These are phyloP conservation scores for Nigrospora oryzae DNA, from an alignment of 2,329 filamentous ascomycete species.

Conservation along the genomic window DNA sequence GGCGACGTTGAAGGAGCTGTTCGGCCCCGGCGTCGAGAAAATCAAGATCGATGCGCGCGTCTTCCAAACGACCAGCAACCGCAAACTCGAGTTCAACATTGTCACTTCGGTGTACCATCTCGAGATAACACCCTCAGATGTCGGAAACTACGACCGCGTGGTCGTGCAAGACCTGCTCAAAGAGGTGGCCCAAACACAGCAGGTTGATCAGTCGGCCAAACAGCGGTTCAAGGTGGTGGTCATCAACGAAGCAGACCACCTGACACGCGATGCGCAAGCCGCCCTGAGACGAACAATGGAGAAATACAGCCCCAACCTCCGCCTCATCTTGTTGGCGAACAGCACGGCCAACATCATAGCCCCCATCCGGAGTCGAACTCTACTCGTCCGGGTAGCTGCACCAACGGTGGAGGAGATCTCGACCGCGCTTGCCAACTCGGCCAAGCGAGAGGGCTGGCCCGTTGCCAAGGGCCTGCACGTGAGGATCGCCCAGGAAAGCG, in stretches of 20 bases:
- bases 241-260: constrained; percentile 95
- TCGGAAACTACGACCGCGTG: constrained; percentile 92
- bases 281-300: constrained; percentile 95
- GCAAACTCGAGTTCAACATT: constrained; percentile 99
- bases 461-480: constrained; percentile 66
- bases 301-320: constrained; percentile 93
- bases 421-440: constrained; percentile 58
- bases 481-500: constrained; percentile 83
- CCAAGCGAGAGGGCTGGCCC: constrained; percentile 79
- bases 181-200: constrained; percentile 96
- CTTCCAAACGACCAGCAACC: constrained; percentile 91
- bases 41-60: constrained; percentile 98
- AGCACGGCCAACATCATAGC: constrained; percentile 98
- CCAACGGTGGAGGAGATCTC: constrained; percentile 82
- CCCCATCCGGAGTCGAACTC: constrained; percentile 86
- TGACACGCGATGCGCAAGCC: constrained; percentile 90
- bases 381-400: constrained; percentile 86
- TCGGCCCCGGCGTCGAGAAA: constrained; percentile 95
- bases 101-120: constrained; percentile 96
- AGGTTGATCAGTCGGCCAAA: constrained; percentile 86
- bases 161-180: constrained; percentile 94
- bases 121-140: constrained; percentile 95
- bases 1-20: constrained; percentile 89
- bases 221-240: constrained; percentile 98
- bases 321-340: constrained; percentile 87